These are phyloP conservation scores for Erythrobasidium hasegawianum DNA, from an alignment of 1,284 basidiomycete species.

Conservation along the genomic window DNA sequence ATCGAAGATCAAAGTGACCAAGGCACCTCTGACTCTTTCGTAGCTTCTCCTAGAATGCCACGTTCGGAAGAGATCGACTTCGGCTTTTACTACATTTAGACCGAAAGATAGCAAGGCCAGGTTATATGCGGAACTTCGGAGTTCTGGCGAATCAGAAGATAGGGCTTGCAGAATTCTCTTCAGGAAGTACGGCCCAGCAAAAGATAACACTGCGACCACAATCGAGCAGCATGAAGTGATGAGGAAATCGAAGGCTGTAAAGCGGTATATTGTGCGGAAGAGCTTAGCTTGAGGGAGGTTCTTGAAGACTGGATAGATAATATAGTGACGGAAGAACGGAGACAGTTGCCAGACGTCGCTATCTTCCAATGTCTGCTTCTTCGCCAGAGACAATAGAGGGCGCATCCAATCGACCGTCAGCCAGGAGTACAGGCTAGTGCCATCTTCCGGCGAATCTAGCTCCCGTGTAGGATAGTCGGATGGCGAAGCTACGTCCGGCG, in stretches of 20 bases:
- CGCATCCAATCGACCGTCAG: constrained; percentile 25
- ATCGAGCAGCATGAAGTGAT: constrained; percentile 19
- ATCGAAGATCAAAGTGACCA: constrained; percentile 81
- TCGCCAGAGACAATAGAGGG: constrained; percentile 9
- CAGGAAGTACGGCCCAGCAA: constrained; percentile 38
- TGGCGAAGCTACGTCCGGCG: background rate
- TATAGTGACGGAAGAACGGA: constrained; percentile 25
- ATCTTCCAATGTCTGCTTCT: constrained; percentile 16
- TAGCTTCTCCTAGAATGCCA: constrained; percentile 70
- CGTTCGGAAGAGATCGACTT: constrained; percentile 70
- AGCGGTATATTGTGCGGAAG: constrained; percentile 17
- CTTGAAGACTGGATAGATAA: constrained; percentile 26
- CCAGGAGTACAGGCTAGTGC: constrained; percentile 21
- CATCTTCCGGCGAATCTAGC: constrained; percentile 28
- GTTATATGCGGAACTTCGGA: constrained; percentile 62
- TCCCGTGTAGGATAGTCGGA: background rate
- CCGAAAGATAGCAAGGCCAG: constrained; percentile 62
- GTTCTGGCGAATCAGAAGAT: constrained; percentile 13
- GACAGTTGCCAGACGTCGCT: constrained; percentile 30
- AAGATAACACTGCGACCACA: constrained; percentile 21
- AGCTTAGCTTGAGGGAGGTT: background rate
- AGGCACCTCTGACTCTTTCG: constrained; percentile 65
- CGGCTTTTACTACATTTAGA: constrained; percentile 61
- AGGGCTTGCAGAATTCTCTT: constrained; percentile 40
- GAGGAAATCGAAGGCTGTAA: constrained; percentile 30